Base-by-base conservation (phyloP, 2,329 filamentous ascomycete species). In the Hymenoscyphus fraxineus region DNA sequence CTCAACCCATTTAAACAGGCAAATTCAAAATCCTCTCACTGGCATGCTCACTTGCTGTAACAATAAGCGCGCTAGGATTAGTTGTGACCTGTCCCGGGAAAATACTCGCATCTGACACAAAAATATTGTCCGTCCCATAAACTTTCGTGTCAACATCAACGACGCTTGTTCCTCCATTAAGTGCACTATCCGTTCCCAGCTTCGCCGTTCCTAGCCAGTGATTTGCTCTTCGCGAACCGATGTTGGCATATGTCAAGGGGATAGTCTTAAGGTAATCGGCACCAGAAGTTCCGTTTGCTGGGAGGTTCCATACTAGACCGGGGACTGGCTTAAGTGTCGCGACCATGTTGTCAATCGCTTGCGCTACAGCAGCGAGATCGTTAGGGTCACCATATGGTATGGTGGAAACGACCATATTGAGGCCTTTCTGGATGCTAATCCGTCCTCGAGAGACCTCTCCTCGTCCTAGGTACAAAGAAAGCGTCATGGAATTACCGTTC, bases 41-140 rank as follows among this genome's bases (percentile, higher is more conserved):
- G 73, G 65, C 65, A n/a, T 58, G 32, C 78, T 89, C 87, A 27
- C 86, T 83, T 16, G 82, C 85, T 41, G 86, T 80, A 74, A 89
- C 85, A 70, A 89, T 84, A 57, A 84, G 82, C 1, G 85, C 82
- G 57, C 85, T 83, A 4, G 88, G 88, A 76, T 91, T 91, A n/a
- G 86, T 84, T 0, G 86, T 87, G 1, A 86, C 80, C 67, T 89
- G 83, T 68, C 88, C 87, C 0, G 88, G 87, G 78, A 89, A 88
- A 71, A 90, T 85, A 65, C 82, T 83, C 0, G 84, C 87, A 70
- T 90, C 87, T 9, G 89, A 84, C 22, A 89, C 83, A 71, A 86
- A 88, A 60, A 88, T 77, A 75, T 89, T 88, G 69, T 88, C 84
- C 0, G 83, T 88, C 39, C 86, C 86, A 71, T 85, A 88, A 3